These are phyloP conservation scores for Podospora pseudoanserina DNA, from an alignment of 495 filamentous ascomycete species.

Conservation along the genomic window DNA sequence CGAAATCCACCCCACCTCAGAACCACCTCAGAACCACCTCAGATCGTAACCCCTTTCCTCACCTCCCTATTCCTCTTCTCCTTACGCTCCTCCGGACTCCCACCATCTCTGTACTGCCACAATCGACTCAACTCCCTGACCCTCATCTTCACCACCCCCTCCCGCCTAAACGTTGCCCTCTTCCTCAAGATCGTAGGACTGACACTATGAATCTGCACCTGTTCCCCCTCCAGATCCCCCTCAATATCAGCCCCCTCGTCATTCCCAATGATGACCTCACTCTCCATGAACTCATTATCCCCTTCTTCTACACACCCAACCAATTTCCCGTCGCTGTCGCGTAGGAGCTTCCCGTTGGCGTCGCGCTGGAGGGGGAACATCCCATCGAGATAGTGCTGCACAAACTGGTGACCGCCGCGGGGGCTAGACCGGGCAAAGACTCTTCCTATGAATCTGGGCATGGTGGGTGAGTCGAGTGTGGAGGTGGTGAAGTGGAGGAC, in stretches of 20 bases:
- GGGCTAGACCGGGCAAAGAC: constrained; percentile 62
- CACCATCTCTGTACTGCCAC: constrained; percentile 70
- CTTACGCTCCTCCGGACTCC: constrained; percentile 42
- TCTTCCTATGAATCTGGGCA: constrained; percentile 68
- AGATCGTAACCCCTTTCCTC: neutral
- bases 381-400: constrained; percentile 74
- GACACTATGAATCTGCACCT: constrained; percentile 33
- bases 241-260: constrained; percentile 20
- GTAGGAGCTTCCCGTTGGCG: constrained; percentile 27
- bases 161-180: constrained; percentile 6
- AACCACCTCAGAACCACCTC: neutral
- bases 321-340: constrained; percentile 26
- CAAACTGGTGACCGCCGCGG: constrained; percentile 67
- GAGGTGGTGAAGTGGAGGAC: constrained; percentile 63
- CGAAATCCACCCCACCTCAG: neutral
- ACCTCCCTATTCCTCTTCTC: neutral
- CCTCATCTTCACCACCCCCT: constrained; percentile 34
- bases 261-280: constrained; percentile 41
- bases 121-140: constrained; percentile 70
- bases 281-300: constrained; percentile 56
- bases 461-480: constrained; percentile 27
- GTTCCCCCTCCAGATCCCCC: constrained; percentile 29
- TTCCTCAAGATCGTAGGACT: constrained; percentile 22
- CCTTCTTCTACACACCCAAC: constrained; percentile 27
- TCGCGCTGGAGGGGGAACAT: constrained; percentile 64